Evolutionary conservation across 768 basidiomycete genomes (phyloP).

Genomic region (Tricholoma bakamatsutake): DNA sequence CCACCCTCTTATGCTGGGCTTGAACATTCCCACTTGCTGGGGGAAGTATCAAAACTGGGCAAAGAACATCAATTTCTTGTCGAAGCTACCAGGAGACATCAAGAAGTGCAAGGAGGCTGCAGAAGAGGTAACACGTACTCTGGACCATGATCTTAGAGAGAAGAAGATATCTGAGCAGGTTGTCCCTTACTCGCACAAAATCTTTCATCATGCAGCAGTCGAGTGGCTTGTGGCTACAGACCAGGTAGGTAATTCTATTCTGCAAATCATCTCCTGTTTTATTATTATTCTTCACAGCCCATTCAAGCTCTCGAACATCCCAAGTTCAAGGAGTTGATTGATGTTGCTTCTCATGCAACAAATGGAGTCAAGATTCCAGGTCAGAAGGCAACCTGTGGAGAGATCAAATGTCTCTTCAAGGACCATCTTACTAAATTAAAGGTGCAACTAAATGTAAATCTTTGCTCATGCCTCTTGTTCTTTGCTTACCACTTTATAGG

Average conservation of each 20-base stretch:
- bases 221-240: slow-evolving; percentile 24
- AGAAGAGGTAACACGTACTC: slow-evolving; percentile 4
- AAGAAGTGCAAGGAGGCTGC: no score
- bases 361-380: no score
- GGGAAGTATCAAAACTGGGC: neutral
- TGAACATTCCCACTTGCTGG: neutral
- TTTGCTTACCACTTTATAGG: neutral
- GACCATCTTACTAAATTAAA: neutral
- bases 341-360: neutral
- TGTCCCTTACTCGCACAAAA: slow-evolving; percentile 23
- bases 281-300: slow-evolving; percentile 21
- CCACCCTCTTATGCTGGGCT: no score
- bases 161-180: slow-evolving; percentile 10
- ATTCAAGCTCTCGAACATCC: slow-evolving; percentile 16
- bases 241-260: no score
- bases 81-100: no score
- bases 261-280: slow-evolving; percentile 32
- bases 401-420: neutral
- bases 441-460: neutral
- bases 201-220: slow-evolving; percentile 24
- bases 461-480: neutral
- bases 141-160: slow-evolving; percentile 24
- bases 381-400: neutral
- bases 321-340: slow-evolving; percentile 21
- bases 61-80: slow-evolving; percentile 4